Conservation (phyloP, 805 yeast species). For the Candida odintsovae region DNA sequence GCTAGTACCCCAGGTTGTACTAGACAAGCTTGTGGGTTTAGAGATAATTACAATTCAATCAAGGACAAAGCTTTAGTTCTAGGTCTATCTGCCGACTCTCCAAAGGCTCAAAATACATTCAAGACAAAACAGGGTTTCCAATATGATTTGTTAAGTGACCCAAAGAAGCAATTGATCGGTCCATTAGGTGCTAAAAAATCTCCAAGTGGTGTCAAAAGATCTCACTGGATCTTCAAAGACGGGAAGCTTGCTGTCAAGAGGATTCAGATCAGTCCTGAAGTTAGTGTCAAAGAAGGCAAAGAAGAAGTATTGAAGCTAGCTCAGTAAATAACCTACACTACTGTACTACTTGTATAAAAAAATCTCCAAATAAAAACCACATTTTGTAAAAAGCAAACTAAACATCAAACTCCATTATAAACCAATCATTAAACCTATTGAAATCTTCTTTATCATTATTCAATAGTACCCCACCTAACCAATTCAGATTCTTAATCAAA, state of each 20-base stretch:
- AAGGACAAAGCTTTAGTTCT: slow-evolving; percentile 52
- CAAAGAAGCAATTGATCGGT: slow-evolving; percentile 60
- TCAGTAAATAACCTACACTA: not conserved
- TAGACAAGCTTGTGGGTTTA: slow-evolving; percentile 86
- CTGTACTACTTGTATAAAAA: not conserved
- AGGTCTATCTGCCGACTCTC: slow-evolving; percentile 83
- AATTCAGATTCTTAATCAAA: slow-evolving; percentile 20
- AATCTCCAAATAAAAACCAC: no score
- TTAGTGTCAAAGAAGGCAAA: slow-evolving; percentile 54
- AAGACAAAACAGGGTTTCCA: slow-evolving; percentile 67
- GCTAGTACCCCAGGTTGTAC: slow-evolving; percentile 98
- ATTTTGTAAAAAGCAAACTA: slow-evolving; percentile 2
- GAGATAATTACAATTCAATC: slow-evolving; percentile 55
- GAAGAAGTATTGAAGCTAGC: slow-evolving; percentile 44
- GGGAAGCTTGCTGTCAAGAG: slow-evolving; percentile 51
- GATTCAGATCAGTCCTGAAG: slow-evolving; percentile 44
- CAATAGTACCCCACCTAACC: slow-evolving; percentile 23
- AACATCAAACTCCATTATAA: slow-evolving; percentile 24
- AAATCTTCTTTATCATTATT: slow-evolving; percentile 15
- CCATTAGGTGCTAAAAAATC: slow-evolving; percentile 77
- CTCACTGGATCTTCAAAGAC: slow-evolving; percentile 87
- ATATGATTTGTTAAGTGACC: slow-evolving; percentile 74
- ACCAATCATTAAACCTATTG: slow-evolving; percentile 24
- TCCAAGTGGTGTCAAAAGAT: slow-evolving; percentile 73
- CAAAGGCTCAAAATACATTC: slow-evolving; percentile 71